Percentiles rank a stretch among this genome's conserved stretches.
Evolutionary conservation across 2,329 filamentous ascomycete species (phyloP).

Genomic region (Chrysosporium queenslandicum): DNA sequence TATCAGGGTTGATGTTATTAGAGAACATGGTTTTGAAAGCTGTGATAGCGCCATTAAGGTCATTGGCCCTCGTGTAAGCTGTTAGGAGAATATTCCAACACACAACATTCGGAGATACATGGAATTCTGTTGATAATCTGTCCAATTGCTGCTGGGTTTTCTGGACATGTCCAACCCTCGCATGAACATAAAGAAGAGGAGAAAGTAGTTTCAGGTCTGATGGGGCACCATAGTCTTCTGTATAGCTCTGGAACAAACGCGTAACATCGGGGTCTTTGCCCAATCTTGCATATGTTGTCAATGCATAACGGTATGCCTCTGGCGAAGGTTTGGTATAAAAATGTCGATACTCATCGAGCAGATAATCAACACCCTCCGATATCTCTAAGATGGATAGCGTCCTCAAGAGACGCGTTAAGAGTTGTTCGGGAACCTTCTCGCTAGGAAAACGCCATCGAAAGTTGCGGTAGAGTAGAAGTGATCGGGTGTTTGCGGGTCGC

Average conservation of each 20-base stretch:
- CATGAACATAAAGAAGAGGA: constrained; percentile 62
- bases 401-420: constrained; percentile 24
- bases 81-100: constrained; percentile 72
- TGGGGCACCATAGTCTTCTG: constrained; percentile 31
- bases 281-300: constrained; percentile 37
- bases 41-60: constrained; percentile 55
- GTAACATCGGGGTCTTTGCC: constrained; percentile 40
- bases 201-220: constrained; percentile 27
- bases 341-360: constrained; percentile 34
- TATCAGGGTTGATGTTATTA: constrained; percentile 45
- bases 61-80: constrained; percentile 55
- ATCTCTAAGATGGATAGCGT: constrained; percentile 25
- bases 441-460: constrained; percentile 28
- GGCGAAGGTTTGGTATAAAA: constrained; percentile 27
- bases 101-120: constrained; percentile 46
- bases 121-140: constrained; percentile 48
- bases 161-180: constrained; percentile 54
- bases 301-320: constrained; percentile 28
- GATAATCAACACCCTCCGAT: constrained; percentile 29
- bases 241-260: constrained; percentile 36
- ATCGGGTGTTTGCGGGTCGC: constrained; percentile 23
- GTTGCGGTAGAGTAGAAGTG: constrained; percentile 35
- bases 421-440: constrained; percentile 17
- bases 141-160: constrained; percentile 53
- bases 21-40: constrained; percentile 53